Evolutionary conservation across 176 grass and related monocot genomes (phyloP).

Genomic region (Cenchrus americanus): DNA sequence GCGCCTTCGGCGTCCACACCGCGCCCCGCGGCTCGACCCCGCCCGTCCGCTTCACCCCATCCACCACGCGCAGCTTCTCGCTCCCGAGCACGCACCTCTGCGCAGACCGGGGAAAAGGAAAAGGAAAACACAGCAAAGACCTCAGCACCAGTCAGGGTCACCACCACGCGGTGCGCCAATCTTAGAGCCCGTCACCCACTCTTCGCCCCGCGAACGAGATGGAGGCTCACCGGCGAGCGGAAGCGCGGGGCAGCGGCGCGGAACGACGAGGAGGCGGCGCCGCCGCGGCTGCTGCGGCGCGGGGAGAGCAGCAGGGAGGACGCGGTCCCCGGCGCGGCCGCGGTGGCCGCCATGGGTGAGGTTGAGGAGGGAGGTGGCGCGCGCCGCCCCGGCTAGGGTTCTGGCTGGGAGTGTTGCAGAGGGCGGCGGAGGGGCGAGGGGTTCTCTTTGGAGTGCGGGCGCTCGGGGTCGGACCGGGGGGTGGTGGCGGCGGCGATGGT

Average conservation of each 20-base stretch:
- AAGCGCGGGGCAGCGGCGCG: conserved; percentile 37
- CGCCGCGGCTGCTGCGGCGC: conserved; percentile 6
- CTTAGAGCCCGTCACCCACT: not conserved
- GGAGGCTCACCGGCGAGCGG: conserved; percentile 52
- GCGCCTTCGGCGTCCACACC: conserved; percentile 32
- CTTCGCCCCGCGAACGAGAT: not conserved
- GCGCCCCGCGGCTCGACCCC: not conserved
- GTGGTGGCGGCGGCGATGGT: conserved; percentile 9
- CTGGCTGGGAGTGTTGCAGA: not conserved
- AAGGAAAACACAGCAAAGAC: not conserved
- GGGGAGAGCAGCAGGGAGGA: conserved; percentile 36
- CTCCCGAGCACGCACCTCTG: conserved; percentile 53
- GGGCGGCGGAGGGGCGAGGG: not conserved
- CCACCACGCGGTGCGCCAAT: not conserved
- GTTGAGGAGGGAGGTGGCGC: not conserved
- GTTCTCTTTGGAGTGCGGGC: conserved; percentile 24
- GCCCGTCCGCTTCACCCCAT: conserved; percentile 28
- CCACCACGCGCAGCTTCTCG: conserved; percentile 44
- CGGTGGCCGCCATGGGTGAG: conserved; percentile 41
- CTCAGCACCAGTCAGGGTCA: not conserved
- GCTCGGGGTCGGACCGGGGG: not conserved
- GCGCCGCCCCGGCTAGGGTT: conserved; percentile 31
- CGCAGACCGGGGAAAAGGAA: not conserved
- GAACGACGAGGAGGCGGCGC: conserved; percentile 16
- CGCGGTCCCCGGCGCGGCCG: conserved; percentile 42